phyloP scores from a whole-genome alignment of 176 grass and related monocot species.

The Leersia perrieri region DNA sequence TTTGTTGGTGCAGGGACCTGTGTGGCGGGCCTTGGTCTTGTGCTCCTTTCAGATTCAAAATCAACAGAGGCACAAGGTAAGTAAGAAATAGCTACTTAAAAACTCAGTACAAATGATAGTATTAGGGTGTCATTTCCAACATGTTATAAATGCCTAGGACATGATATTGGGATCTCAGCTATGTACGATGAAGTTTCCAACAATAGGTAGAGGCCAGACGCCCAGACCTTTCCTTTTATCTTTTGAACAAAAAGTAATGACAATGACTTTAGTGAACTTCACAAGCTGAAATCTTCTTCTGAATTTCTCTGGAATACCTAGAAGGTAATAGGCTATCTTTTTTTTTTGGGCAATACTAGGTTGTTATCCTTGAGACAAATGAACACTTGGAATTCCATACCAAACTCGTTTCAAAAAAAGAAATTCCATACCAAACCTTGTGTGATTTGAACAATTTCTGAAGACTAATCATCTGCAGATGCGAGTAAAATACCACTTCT shows the following conservation, averaged over 20 bases:
- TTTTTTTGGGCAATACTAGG: not conserved
- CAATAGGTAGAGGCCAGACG: not conserved
- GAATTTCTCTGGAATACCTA: not conserved
- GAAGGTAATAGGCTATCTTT: not conserved
- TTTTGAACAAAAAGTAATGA: not conserved
- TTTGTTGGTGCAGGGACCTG: slow-evolving; percentile 52
- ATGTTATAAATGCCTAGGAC: not conserved
- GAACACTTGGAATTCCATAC: not conserved
- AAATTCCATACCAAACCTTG: not conserved
- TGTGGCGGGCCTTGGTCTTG: slow-evolving; percentile 60
- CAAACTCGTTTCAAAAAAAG: not conserved
- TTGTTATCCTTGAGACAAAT: not conserved
- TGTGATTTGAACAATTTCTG: not conserved
- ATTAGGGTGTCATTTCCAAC: not conserved
- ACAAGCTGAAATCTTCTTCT: not conserved
- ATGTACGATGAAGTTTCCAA: not conserved
- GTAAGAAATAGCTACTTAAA: not conserved
- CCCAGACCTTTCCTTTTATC: not conserved
- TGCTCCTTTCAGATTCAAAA: slow-evolving; percentile 64
- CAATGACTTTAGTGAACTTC: not conserved
- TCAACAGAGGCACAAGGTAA: slow-evolving; percentile 30
- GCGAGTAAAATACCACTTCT: slow-evolving; percentile 53
- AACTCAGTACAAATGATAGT: not conserved
- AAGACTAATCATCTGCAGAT: slow-evolving; percentile 34
- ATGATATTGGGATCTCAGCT: not conserved